These are phyloP conservation scores for Trichoderma atrobrunneum DNA, from an alignment of 2,329 filamentous ascomycete species.

Conservation along the genomic window DNA sequence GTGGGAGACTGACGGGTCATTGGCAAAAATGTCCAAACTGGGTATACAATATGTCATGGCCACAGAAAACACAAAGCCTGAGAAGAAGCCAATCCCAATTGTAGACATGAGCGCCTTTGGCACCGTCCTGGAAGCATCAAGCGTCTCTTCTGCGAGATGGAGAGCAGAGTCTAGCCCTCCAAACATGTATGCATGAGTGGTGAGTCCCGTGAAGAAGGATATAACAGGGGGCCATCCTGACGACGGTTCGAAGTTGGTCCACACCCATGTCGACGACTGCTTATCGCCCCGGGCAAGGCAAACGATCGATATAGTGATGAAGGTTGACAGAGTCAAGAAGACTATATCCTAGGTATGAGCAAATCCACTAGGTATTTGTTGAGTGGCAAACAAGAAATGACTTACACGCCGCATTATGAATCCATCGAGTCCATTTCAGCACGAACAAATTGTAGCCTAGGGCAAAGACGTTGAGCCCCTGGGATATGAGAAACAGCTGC, in stretches of 20 bases:
- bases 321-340: neutral
- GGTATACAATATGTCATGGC: constrained; percentile 29
- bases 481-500: constrained; percentile 13
- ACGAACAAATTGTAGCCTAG: constrained; percentile 15
- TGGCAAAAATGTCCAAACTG: constrained; percentile 23
- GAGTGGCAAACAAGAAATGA: neutral
- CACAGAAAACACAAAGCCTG: constrained; percentile 31
- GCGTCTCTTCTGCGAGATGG: constrained; percentile 39
- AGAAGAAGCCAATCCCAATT: constrained; percentile 34
- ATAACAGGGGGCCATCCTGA: constrained; percentile 31
- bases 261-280: constrained; percentile 24
- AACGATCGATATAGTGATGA: neutral
- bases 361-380: neutral
- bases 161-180: constrained; percentile 37
- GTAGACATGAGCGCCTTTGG: constrained; percentile 35
- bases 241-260: constrained; percentile 31
- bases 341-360: neutral
- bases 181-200: constrained; percentile 38
- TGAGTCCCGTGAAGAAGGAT: constrained; percentile 39
- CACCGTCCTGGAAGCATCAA: constrained; percentile 29
- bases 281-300: constrained; percentile 14
- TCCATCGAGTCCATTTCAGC: constrained; percentile 12
- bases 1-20: constrained; percentile 1
- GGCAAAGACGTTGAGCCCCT: neutral
- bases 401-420: constrained; percentile 16